A percentile compares a stretch with the other conserved stretches of the same genome.
Conservation (phyloP, 495 filamentous ascomycete species). For the Podospora pseudopauciseta region DNA sequence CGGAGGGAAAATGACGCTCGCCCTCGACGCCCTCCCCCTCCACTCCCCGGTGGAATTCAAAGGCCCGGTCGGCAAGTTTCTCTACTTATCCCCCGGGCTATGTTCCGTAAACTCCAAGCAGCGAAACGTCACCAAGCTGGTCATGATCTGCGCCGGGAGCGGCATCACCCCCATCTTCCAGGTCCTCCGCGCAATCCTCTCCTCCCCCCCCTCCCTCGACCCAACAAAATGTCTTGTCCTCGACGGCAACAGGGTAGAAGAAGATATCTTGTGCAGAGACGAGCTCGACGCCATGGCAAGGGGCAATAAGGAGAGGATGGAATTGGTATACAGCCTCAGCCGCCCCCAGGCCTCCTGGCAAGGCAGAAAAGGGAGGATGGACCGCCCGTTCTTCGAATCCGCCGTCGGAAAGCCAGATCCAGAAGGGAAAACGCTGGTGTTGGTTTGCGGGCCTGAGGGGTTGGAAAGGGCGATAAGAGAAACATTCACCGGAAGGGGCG, state of each 20-base stretch:
- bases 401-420: conserved; percentile 48
- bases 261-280: conserved; percentile 79
- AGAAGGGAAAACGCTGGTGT: conserved; percentile 57
- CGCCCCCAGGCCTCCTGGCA: conserved; percentile 61
- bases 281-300: conserved; percentile 65
- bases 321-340: conserved; percentile 70
- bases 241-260: conserved; percentile 73
- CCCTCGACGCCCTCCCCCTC: conserved; percentile 67
- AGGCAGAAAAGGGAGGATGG: conserved; percentile 68
- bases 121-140: conserved; percentile 61
- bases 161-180: conserved; percentile 93
- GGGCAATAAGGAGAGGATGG: conserved; percentile 53
- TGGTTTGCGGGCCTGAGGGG: conserved; percentile 79
- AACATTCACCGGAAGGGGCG: conserved; percentile 47
- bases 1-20: conserved; percentile 84
- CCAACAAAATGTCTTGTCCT: conserved; percentile 62
- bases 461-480: conserved; percentile 68
- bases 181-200: conserved; percentile 69
- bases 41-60: conserved; percentile 79
- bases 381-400: conserved; percentile 56
- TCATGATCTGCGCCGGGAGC: conserved; percentile 87
- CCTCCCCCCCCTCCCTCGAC: conserved; percentile 33
- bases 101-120: conserved; percentile 60
- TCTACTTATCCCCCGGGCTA: conserved; percentile 66
- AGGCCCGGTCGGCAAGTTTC: conserved; percentile 85